phyloP scores from a whole-genome alignment of 2,329 filamentous ascomycete species.

The Aureobasidium mangrovei region DNA sequence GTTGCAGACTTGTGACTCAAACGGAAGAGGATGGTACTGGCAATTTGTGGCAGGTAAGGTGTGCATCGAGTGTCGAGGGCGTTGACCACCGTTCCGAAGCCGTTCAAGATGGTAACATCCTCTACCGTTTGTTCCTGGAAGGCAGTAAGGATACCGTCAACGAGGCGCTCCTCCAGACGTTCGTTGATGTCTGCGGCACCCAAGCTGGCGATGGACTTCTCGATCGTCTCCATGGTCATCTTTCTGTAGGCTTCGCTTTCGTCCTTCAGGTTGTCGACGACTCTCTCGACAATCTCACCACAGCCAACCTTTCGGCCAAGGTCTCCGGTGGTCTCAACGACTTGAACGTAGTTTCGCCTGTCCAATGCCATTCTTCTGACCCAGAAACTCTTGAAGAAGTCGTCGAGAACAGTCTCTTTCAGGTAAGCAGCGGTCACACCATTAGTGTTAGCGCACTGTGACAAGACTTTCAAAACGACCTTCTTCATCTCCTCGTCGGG shows the following conservation, averaged over 20 bases:
- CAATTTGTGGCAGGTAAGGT: constrained; percentile 92
- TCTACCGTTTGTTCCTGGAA: constrained; percentile 98
- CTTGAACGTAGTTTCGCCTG: constrained; percentile 94
- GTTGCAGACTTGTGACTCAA: constrained; percentile 97
- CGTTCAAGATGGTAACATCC: constrained; percentile 91
- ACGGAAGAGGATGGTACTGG: constrained; percentile 90
- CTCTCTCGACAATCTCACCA: constrained; percentile 84
- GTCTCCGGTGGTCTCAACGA: constrained; percentile 96
- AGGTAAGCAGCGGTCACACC: constrained; percentile 92
- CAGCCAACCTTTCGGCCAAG: constrained; percentile 97
- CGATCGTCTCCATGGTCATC: constrained; percentile 97
- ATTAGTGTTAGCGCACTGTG: constrained; percentile 87
- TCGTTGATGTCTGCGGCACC: constrained; percentile 92
- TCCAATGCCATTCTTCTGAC: constrained; percentile 93
- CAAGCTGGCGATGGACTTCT: constrained; percentile 88
- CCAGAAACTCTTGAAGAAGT: constrained; percentile 99
- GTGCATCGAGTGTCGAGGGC: constrained; percentile 89
- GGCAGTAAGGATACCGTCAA: constrained; percentile 89
- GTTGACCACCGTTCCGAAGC: constrained; percentile 95
- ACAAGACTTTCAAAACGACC: constrained; percentile 94
- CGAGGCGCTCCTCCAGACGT: constrained; percentile 81
- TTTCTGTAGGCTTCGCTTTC: constrained; percentile 97
- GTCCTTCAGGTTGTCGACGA: constrained; percentile 94
- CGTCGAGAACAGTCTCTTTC: constrained; percentile 87
- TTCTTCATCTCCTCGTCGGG: constrained; percentile 99